These are phyloP conservation scores for Metschnikowia vanudenii DNA, from an alignment of 805 yeast genomes.

Conservation along the genomic window DNA sequence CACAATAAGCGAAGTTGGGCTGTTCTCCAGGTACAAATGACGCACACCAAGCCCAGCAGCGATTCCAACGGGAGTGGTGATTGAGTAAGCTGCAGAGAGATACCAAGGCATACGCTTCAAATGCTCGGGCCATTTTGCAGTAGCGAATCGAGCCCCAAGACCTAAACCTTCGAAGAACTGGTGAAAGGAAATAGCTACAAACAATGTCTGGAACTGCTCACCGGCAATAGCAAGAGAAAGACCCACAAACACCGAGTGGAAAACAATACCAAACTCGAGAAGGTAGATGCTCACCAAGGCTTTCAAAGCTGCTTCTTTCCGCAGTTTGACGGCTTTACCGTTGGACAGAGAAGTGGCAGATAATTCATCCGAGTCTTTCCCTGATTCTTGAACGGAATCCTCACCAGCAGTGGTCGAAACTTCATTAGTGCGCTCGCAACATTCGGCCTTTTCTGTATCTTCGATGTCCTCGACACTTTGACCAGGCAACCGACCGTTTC, in stretches of 20 bases:
- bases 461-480: background rate
- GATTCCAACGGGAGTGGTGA: constrained; percentile 72
- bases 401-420: background rate
- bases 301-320: constrained; percentile 12
- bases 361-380: constrained; percentile 1
- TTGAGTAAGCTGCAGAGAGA: constrained; percentile 15
- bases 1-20: constrained; percentile 57
- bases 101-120: constrained; percentile 19
- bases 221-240: constrained; percentile 34
- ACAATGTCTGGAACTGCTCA: constrained; percentile 28
- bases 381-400: constrained; percentile 1
- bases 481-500: constrained; percentile 2
- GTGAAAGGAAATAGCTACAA: constrained; percentile 31
- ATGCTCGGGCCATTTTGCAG: constrained; percentile 27
- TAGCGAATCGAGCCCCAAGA: constrained; percentile 30
- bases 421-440: constrained; percentile 1
- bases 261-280: constrained; percentile 34
- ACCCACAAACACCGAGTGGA: constrained; percentile 35
- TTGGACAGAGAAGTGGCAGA: constrained; percentile 1
- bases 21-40: constrained; percentile 55
- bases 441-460: background rate
- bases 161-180: constrained; percentile 37
- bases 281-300: constrained; percentile 17
- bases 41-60: constrained; percentile 80
- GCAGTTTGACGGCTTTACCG: constrained; percentile 1